Evolutionary conservation across 805 yeast species (phyloP), one percentile per base, ranked within the genome.

Genomic region (Candida jianshihensis): DNA sequence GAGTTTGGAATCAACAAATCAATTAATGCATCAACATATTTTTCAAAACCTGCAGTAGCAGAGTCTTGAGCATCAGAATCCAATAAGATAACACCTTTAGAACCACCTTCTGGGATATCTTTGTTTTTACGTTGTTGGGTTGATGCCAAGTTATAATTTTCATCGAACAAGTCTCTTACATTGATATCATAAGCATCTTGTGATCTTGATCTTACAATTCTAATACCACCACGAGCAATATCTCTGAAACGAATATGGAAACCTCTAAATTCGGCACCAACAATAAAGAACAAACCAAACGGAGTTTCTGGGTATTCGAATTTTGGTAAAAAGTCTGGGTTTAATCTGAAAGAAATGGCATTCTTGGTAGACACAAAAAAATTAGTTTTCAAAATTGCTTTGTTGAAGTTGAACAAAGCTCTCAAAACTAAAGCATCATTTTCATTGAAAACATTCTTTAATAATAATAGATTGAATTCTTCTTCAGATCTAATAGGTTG

Each of bases 61-160:
- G 80, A 75, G 28, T 75, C 83, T 60, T 84, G 95, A 17, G 87
- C 81, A 30, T 66, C 66, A 36, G 60, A 43, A 53, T 82, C 89
- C 48, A 90, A 70, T 52, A 90, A 71, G 39, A 92, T 84, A 33
- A 92, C 98, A 66, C 98, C 98, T 61, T 90, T 90, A 28, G 97
- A 86, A 26, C 98, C 98, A 57, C 98, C 97, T 70, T 90, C 98
- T 33, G 98, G 97, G 41, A 90, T 92, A 67, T 90, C 98, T 68
- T 90, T 90, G 67, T 90, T 92, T 65, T 90, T 90, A 48, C 90
- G 75, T 67, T 92, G 98, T 64, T 90, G 98, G 30, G 98, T 90
- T 38, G 81, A 76, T 28, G 98, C 97, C 61, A 90, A 73, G 59
- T 89, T 89, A 64, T 92, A 90, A 65, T 92, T 90, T 63, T 90